Evolutionary conservation across 306 rosid genomes (phyloP).

Genomic region (Dryas drummondii): DNA sequence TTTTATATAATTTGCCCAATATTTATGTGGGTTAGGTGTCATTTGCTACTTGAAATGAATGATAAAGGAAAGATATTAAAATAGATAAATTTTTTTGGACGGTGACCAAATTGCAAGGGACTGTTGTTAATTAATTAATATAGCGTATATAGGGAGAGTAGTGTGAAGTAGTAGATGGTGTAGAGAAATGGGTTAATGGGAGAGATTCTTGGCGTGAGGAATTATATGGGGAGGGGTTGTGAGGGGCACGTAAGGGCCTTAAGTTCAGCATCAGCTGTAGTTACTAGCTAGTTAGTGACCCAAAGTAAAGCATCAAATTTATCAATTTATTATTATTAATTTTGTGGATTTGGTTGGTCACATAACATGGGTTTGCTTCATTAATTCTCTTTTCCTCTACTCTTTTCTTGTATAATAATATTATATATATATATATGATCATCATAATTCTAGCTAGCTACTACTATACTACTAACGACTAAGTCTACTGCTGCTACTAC

Average conservation of each 20-base stretch:
- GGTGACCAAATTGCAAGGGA: slow-evolving; percentile 37
- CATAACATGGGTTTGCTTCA: slow-evolving; percentile 23
- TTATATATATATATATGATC: background rate
- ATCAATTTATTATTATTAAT: background rate
- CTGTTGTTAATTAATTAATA: background rate
- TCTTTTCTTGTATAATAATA: background rate
- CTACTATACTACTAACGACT: background rate
- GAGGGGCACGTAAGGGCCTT: slow-evolving; percentile 54
- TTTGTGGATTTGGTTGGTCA: slow-evolving; percentile 21
- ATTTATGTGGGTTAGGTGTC: background rate
- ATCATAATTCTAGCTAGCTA: background rate
- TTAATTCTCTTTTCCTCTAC: slow-evolving; percentile 5
- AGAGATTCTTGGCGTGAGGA: slow-evolving; percentile 70
- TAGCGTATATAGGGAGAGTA: background rate
- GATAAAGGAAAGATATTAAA: background rate
- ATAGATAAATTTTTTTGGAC: slow-evolving; percentile 15
- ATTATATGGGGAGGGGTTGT: slow-evolving; percentile 40
- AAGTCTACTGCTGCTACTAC: background rate
- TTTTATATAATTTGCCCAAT: background rate
- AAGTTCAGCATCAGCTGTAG: slow-evolving; percentile 45
- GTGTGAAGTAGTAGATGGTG: slow-evolving; percentile 41
- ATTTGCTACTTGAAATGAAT: slow-evolving; percentile 8
- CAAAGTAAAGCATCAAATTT: slow-evolving; percentile 64
- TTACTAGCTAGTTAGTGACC: slow-evolving; percentile 22
- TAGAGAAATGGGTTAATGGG: slow-evolving; percentile 27